Evolutionary conservation across 2,329 filamentous ascomycete species (phyloP), one percentile per base, ranked within the genome.

Genomic region (Cyphellophora attinorum): DNA sequence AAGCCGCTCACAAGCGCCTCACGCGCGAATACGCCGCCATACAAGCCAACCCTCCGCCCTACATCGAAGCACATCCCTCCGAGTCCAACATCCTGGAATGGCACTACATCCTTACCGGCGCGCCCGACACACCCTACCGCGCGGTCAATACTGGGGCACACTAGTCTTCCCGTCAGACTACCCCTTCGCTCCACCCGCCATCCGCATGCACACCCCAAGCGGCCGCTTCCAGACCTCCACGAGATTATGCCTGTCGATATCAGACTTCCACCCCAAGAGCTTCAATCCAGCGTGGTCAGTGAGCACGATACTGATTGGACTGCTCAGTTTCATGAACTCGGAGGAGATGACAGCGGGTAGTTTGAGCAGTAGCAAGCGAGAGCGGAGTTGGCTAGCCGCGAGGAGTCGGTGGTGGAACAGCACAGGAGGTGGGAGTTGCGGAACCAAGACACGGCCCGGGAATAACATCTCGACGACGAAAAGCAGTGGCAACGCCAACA

Each of bases 211-310:
- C 68, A 98, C 91, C 0, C 91, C 91, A 2, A 89, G 81, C 10
- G 91, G 91, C 39, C 84, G 91, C 54, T 98, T 98, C 64, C 85
- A 94, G 57, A 85, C 88, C 2, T 91, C 82, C 2, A 88, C 85
- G 11, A 76, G 91, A 32, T 76, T 98, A 14, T 98, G 91, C 54
- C 79, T 98, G 31, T 93, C 84, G 54, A 98, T 98, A 52, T 89
- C 81, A 51, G 91, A 98, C 57, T 98, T 96, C 62, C 91, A 98
- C 56, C 91, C 91, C 3, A 93, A 93, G 59, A 89, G 82, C 17
- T 98, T 96, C 68, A 98, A 98, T 57, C 91, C 91, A 2, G 88
- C 91, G 1, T 98, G 91, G 91, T 89, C 94, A 54, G 91, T 98
- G 5, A 89, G 82, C 35, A 98, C 91, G 1, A 98, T 98, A 45